Percentiles rank a stretch among this genome's conserved stretches.
phyloP scores from a whole-genome alignment of 129 eudicot genomes.

The Escallonia rubra region DNA sequence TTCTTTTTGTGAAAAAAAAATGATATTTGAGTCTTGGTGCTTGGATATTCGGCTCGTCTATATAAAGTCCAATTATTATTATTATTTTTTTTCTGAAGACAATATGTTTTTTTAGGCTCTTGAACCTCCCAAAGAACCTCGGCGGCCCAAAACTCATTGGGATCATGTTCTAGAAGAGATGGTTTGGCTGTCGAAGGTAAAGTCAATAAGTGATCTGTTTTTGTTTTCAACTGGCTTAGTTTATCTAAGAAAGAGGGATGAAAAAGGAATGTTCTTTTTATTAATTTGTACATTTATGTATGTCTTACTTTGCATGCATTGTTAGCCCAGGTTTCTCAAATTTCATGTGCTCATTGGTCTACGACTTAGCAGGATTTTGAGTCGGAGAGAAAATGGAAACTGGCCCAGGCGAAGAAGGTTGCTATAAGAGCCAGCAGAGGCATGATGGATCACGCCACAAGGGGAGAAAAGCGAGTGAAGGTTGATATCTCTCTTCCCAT shows the following conservation, averaged over 20 bases:
- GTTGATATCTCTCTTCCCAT: constrained; percentile 23
- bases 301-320: constrained; percentile 4
- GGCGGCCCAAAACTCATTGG: constrained; percentile 95
- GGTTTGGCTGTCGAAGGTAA: constrained; percentile 97
- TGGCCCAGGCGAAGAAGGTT: constrained; percentile 82
- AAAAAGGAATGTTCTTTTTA: background rate
- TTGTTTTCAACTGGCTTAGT: background rate
- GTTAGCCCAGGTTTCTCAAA: background rate
- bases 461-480: constrained; percentile 89
- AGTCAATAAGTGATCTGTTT: background rate
- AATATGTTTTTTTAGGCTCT: constrained; percentile 51
- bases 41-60: background rate
- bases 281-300: background rate
- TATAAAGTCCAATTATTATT: background rate
- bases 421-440: constrained; percentile 96
- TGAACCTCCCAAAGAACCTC: constrained; percentile 97
- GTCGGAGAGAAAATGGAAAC: constrained; percentile 91
- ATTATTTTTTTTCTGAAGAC: constrained; percentile 1
- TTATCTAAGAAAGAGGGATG: too few relatives aligned
- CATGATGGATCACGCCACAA: constrained; percentile 90
- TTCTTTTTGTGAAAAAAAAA: too few relatives aligned
- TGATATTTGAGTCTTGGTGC: background rate
- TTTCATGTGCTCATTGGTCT: background rate
- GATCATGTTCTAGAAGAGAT: constrained; percentile 98
- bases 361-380: constrained; percentile 67